Base-by-base conservation (phyloP, 2,329 filamentous ascomycete species). In the Whalleya microplaca region DNA sequence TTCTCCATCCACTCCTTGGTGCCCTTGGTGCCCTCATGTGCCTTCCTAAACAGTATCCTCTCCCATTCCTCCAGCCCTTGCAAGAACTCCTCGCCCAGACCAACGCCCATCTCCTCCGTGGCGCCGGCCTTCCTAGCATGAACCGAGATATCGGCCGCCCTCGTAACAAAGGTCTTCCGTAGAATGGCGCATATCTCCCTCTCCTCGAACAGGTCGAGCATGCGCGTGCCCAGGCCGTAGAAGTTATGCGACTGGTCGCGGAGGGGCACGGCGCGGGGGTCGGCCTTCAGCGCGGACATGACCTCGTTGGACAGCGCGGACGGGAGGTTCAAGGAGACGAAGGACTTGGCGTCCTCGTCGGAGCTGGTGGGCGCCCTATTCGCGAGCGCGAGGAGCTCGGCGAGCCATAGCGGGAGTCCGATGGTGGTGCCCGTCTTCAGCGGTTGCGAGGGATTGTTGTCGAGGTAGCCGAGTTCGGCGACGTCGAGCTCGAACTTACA, bases 401-500 rank as follows among this genome's bases (percentile, higher is more conserved):
- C 92, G 12, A 99, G 86, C 95, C 95, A 99, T 64, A 98, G 82
- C 1, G 95, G 95, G 1, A 98, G 86, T 59, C 89, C 84, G 45
- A 98, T 81, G 43, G 88, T 86, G 0, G 92, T 94, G 58, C 91
- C 90, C 52, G 87, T 76, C 73, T 94, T 95, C 67, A 98, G 87
- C 71, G 90, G 76, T 29, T 81, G 76, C 2, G 75, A 72, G 21
- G 90, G 83, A 69, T 91, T 94, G 69, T 92, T 92, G 75, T 96
- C 92, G 57, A 99, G 83, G 72, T 96, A 92, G 64, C 93, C 93
- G 45, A 98, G 84, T 54, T 90, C 87, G 19, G 92, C 89, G 29
- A 96, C 88, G 57, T 94, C 90, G 69, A 97, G 84, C 70, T 96
- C 90, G 76, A 98, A 97, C 49, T 90, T 96, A 78, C 93, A 96